Percentiles rank a stretch among this genome's conserved stretches.
phyloP scores from a whole-genome alignment of 179 eudicot species.

The Kewa caespitosa region DNA sequence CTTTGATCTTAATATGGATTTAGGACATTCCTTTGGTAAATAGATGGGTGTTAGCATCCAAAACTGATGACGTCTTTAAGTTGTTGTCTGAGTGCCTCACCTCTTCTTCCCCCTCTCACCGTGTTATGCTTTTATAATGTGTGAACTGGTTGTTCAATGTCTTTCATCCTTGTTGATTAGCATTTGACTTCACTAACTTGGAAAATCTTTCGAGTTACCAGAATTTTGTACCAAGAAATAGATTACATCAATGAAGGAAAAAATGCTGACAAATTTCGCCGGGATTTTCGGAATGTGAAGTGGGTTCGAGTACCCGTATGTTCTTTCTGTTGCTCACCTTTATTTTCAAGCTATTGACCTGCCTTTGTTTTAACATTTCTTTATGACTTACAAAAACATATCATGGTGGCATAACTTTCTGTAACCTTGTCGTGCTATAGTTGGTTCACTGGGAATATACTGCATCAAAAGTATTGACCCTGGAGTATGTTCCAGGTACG shows the following conservation, averaged over 20 bases:
- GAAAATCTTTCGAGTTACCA: slow-evolving; percentile 32
- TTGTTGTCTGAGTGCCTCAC: too few species aligned
- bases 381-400: not conserved
- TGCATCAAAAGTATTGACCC: slow-evolving; percentile 78
- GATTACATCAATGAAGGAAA: slow-evolving; percentile 98
- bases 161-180: too few species aligned
- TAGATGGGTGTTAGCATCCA: too few species aligned
- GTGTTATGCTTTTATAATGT: too few species aligned
- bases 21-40: too few species aligned
- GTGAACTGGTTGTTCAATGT: too few species aligned
- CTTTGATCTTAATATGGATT: too few species aligned
- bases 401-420: not conserved
- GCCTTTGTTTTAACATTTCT: not conserved
- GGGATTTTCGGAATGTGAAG: slow-evolving; percentile 92
- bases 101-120: too few species aligned
- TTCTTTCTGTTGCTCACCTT: slow-evolving; percentile 27
- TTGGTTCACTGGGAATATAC: slow-evolving; percentile 91
- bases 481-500: slow-evolving; percentile 96
- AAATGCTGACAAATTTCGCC: slow-evolving; percentile 94
- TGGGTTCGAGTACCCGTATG: slow-evolving; percentile 99
- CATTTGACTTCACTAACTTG: not conserved
- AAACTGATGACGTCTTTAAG: too few species aligned
- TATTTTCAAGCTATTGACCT: not conserved
- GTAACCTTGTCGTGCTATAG: slow-evolving; percentile 47
- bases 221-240: slow-evolving; percentile 95